phyloP scores from a whole-genome alignment of 1,139 yeast genomes.

The Pneumocystis sp. region DNA sequence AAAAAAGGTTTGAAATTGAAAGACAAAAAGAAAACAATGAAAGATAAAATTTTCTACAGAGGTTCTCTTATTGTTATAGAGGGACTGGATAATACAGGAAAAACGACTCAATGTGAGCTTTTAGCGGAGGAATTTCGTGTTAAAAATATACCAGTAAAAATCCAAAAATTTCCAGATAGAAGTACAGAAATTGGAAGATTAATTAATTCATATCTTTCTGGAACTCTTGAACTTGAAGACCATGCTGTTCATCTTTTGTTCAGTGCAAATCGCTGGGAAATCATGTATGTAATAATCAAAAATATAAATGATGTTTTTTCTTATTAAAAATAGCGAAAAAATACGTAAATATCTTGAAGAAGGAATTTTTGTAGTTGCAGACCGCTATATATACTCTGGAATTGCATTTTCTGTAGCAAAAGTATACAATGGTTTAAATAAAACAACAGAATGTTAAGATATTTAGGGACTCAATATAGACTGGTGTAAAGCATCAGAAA shows the following conservation, averaged over 20 bases:
- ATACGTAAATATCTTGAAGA: constrained; percentile 33
- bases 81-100: constrained; percentile 91
- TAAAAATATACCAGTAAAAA: constrained; percentile 1
- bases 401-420: constrained; percentile 89
- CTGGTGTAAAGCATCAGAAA: constrained; percentile 75
- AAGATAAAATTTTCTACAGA: constrained; percentile 21
- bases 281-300: constrained; percentile 21
- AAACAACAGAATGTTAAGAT: not conserved
- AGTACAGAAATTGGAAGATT: constrained; percentile 65
- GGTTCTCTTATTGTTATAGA: constrained; percentile 73
- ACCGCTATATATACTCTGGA: constrained; percentile 85
- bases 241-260: constrained; percentile 76
- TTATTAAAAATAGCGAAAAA: constrained; percentile 16
- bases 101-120: constrained; percentile 64
- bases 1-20: not conserved
- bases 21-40: not conserved
- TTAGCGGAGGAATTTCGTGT: constrained; percentile 21
- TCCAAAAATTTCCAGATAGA: constrained; percentile 66
- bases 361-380: constrained; percentile 56
- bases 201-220: constrained; percentile 55
- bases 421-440: constrained; percentile 3
- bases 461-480: constrained; percentile 35
- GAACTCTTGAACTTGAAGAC: constrained; percentile 30
- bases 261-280: constrained; percentile 92
- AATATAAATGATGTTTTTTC: not conserved